Conservation (phyloP, 2,329 filamentous ascomycete genomes). For the Aspergillus awamori region DNA sequence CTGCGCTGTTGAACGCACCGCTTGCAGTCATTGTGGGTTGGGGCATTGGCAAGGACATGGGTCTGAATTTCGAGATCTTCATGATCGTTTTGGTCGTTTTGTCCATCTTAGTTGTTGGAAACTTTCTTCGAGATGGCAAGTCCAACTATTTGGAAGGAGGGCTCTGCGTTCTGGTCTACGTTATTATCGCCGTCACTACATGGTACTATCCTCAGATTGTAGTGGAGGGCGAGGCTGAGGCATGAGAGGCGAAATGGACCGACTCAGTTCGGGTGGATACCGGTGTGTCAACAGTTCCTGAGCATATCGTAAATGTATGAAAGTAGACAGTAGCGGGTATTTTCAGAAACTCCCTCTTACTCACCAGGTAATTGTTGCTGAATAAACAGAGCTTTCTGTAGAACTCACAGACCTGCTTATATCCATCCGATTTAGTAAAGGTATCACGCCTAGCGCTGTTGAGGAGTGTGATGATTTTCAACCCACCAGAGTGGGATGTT, state of each 20-base stretch:
- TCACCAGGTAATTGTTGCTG: background rate
- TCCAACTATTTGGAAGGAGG: constrained; percentile 88
- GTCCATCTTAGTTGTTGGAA: constrained; percentile 81
- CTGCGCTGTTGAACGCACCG: constrained; percentile 83
- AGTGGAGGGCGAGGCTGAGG: background rate
- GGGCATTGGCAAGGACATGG: constrained; percentile 71
- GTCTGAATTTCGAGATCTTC: constrained; percentile 84
- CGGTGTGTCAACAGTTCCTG: background rate
- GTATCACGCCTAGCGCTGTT: background rate
- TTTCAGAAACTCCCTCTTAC: background rate
- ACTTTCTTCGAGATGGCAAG: constrained; percentile 84
- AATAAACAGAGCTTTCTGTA: background rate
- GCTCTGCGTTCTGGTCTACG: constrained; percentile 69
- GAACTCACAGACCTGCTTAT: background rate
- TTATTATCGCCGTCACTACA: constrained; percentile 64
- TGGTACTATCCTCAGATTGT: constrained; percentile 64
- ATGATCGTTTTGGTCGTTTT: constrained; percentile 80
- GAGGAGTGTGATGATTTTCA: background rate
- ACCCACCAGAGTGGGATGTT: background rate
- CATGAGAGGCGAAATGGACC: background rate
- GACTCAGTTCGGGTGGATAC: background rate
- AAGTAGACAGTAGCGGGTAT: background rate
- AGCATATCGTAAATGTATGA: no score
- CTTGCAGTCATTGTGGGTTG: constrained; percentile 82
- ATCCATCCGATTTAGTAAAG: background rate